Evolutionary conservation across 108 stramenopile genomes (phyloP).

Genomic region (Fragilaria radians): DNA sequence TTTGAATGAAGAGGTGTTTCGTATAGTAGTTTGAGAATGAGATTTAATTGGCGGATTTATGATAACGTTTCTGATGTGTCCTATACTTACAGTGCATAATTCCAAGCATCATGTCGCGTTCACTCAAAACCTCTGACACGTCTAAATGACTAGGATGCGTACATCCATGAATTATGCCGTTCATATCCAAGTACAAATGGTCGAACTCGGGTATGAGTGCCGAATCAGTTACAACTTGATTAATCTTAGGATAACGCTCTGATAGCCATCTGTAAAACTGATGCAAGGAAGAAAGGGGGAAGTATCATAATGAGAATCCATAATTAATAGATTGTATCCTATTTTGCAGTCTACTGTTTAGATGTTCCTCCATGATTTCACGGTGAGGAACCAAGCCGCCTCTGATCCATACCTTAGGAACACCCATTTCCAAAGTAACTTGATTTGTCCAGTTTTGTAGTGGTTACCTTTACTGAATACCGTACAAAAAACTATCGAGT

Average conservation of each 20-base stretch:
- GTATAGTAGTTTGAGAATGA: conserved; percentile 9
- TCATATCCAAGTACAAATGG: conserved; percentile 99
- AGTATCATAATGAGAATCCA: no score
- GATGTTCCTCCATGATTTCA: not conserved
- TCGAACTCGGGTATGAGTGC: conserved; percentile 85
- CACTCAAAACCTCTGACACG: conserved; percentile 81
- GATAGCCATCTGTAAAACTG: conserved; percentile 99
- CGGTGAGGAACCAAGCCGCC: not conserved
- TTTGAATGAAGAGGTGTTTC: not conserved
- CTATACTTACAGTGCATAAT: conserved; percentile 87
- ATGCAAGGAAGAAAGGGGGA: not conserved
- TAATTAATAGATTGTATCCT: not conserved
- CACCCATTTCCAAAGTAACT: no score
- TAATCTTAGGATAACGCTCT: conserved; percentile 99
- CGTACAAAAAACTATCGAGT: no score
- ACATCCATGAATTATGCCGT: conserved; percentile 98
- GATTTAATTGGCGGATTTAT: not conserved
- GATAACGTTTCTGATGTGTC: no score
- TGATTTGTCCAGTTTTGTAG: no score
- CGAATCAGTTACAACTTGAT: conserved; percentile 92
- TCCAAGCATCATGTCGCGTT: conserved; percentile 94
- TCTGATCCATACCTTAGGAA: no score
- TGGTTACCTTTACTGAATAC: no score
- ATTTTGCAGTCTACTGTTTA: not conserved
- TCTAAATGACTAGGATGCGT: conserved; percentile 87